Evolutionary conservation across 2,329 filamentous ascomycete species (phyloP).

Genomic region (Sporothrix schenckii): DNA sequence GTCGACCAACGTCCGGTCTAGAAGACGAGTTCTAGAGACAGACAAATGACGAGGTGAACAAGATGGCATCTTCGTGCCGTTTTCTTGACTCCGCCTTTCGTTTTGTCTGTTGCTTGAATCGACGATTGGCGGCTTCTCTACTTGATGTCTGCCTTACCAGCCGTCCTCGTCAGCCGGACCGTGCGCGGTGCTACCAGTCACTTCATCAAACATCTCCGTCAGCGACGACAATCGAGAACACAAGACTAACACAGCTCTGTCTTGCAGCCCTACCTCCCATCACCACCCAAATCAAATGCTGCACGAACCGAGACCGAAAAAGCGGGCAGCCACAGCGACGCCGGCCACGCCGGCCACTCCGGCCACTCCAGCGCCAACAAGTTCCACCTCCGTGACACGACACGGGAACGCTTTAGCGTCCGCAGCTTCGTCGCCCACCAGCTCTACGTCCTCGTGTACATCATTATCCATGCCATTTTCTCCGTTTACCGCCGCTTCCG

Average conservation of each 20-base stretch:
- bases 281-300: conserved; percentile 39
- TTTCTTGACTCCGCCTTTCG: too few species aligned
- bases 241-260: not conserved
- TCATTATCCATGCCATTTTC: conserved; percentile 77
- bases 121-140: not conserved
- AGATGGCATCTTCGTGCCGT: too few species aligned
- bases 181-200: not conserved
- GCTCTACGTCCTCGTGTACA: conserved; percentile 68
- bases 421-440: conserved; percentile 64
- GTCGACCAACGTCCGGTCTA: too few species aligned
- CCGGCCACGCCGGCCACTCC: not conserved
- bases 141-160: not conserved
- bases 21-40: not conserved
- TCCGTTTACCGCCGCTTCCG: conserved; percentile 84
- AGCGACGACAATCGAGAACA: not conserved
- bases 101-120: too few species aligned
- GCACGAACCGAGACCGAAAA: conserved; percentile 38
- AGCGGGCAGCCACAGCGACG: not conserved
- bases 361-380: conserved; percentile 12
- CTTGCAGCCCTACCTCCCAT: conserved; percentile 45
- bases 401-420: conserved; percentile 56
- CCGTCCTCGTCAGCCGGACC: not conserved
- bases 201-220: not conserved
- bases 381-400: conserved; percentile 30
- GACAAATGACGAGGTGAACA: not conserved